Evolutionary conservation across 2,329 filamentous ascomycete species (phyloP), one percentile per base, ranked within the genome.

Genomic region (Xylaria sp.): DNA sequence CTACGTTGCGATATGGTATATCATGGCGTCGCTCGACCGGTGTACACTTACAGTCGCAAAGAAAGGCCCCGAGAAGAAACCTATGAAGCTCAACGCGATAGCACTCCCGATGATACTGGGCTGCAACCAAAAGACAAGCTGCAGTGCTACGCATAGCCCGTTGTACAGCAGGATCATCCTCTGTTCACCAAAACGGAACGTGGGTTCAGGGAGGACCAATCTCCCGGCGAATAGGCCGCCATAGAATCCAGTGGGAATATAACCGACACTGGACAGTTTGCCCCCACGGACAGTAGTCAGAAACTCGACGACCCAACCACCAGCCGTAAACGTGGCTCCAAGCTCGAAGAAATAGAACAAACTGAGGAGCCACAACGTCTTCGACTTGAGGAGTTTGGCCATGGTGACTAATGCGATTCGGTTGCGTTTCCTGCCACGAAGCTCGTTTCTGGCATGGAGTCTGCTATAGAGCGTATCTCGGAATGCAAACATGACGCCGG

Each of bases 231-330:
- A 75, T 0, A 76, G 75, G 0, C 85, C 85, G 2, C 82, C 84
- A 52, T 79, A 84, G 65, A 82, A 83, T 2, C 83, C 84, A 0
- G 84, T 80, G 0, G 84, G 81, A 0, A 88, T 80, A 55, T 87
- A 88, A 0, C 84, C 85, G 5, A 65, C 61, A 3, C 44, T 74
- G 0, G 80, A 75, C 0, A 88, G 72, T 1, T 81, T 74, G 0
- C 84, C 84, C 2, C 80, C 73, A 0, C 85, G 80, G n/a, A 83
- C 82, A 2, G 78, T 77, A 5, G 87, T 80, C 2, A 88, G 76
- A 58, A 84, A 88, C 63, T 87, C 83, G 1, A 88, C 84, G 1
- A 87, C 80, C 85, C 84, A 88, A 1, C 85, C 84, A 60, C 74
- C 70, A 0, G 83, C 80, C 0, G 84, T 87, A 1, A 85, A 78